Base-by-base conservation (phyloP, 148 eudicot species). In the Simmondsia chinensis region DNA sequence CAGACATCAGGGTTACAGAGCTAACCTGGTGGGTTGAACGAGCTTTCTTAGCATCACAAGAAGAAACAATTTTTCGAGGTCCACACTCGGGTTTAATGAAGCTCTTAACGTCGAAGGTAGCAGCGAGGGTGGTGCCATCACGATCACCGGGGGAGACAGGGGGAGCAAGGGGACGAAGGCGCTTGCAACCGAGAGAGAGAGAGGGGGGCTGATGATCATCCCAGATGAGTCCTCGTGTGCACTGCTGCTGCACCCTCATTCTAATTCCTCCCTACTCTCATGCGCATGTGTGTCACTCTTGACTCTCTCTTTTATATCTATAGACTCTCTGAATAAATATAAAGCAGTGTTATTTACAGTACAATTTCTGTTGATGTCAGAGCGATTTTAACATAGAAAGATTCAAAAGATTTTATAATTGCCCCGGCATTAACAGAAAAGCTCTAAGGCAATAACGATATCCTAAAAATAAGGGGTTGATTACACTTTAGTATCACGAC, bases 221-320 rank as follows among this genome's bases (percentile, higher is more conserved):
- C 89, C 85, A 83, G 25, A n/a, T n/a, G n/a, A 80, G 24, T 9
- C 77, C 94, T 71, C 84, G 80, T 77, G 94, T 54, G 54, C 70
- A 73, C 12, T 77, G 76, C 34, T 75, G 79, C 46, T 80, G 96
- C 57, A 84, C 84, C 80, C 78, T 88, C 94, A 83, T 83, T 68
- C 60, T 62, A 33, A n/a, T n/a, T n/a, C n/a, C n/a, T n/a, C n/a
- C n/a, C n/a, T n/a, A n/a, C n/a, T n/a, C n/a, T n/a, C n/a, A n/a
- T n/a, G n/a, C n/a, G n/a, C n/a, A n/a, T n/a, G n/a, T n/a, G n/a
- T n/a, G n/a, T n/a, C n/a, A n/a, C n/a, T n/a, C n/a, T n/a, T n/a
- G n/a, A n/a, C n/a, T n/a, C n/a, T n/a, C n/a, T n/a, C n/a, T n/a
- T n/a, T n/a, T n/a, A n/a, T n/a, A n/a, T n/a, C n/a, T n/a, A n/a